Evolutionary conservation across 2,329 filamentous ascomycete genomes (phyloP), one percentile per base, ranked within the genome.

Genomic region (Microcyclosporella mali): DNA sequence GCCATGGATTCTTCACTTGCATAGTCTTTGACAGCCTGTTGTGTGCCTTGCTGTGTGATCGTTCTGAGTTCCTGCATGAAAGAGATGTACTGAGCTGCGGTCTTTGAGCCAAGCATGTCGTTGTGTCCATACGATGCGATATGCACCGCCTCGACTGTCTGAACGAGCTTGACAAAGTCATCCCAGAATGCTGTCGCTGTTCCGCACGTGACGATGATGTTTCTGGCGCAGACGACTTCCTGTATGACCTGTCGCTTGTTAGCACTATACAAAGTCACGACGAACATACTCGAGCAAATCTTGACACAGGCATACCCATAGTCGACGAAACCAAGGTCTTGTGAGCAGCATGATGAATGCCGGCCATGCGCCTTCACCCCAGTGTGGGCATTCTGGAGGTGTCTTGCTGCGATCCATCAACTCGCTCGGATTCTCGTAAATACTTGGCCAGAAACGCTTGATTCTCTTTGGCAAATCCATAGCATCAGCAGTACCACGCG

Each of bases 51-150:
- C 31, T 47, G 41, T 3, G 44, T 52, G 27, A 50, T 37, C 3
- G 39, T 15, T 32, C 50, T 45, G 31, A 52, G 18, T 25, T 50
- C 44, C 35, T 50, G 37, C 47, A 52, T 52, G 41, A 50, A 52
- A 28, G 33, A 39, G 16, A 50, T 46, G 21, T 47, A 50, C 17
- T 50, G 47, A 18, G 46, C 44, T 12, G 50, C 45, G 8, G 39
- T 47, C 36, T 47, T 52, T 14, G 44, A 46, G 14, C 47, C 47
- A 10, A 50, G 40, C 27, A 40, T 48, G 12, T 46, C 42, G 3
- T 45, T 43, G 9, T 34, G 33, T 3, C 42, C 36, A n/a, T 36
- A 19, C 16, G 39, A 41, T 3, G 37, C 27, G 16, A 46, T 45
- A 19, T 45, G 49, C 18, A 43, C 39, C 7, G 42, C 34, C 7